These are phyloP conservation scores for Kregervanrija delftensis DNA, from an alignment of 805 yeast genomes.

Conservation along the genomic window DNA sequence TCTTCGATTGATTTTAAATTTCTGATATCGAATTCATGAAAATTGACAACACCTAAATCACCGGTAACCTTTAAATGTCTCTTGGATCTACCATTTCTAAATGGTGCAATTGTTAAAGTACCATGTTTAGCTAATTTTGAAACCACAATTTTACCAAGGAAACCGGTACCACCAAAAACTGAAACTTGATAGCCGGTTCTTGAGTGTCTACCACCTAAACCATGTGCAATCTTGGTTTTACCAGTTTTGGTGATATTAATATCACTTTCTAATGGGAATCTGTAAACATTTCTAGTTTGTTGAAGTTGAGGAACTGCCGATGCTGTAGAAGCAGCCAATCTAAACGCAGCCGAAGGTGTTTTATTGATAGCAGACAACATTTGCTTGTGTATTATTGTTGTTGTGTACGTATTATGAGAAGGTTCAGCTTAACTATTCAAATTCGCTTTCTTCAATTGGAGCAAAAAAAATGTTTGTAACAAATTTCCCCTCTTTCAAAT, in stretches of 20 bases:
- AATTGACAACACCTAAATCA: conserved; percentile 81
- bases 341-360: not conserved
- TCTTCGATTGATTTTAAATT: conserved; percentile 71
- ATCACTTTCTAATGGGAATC: conserved; percentile 45
- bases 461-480: no score
- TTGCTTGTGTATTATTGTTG: not conserved
- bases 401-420: no score
- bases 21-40: conserved; percentile 76
- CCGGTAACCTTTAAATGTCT: conserved; percentile 78
- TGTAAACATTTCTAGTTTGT: conserved; percentile 17
- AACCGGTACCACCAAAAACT: conserved; percentile 78
- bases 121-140: conserved; percentile 79
- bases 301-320: conserved; percentile 4
- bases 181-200: conserved; percentile 86
- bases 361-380: conserved; percentile 5
- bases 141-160: conserved; percentile 65
- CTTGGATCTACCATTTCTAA: conserved; percentile 69
- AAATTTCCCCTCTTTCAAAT: no score
- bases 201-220: conserved; percentile 77
- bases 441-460: no score
- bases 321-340: conserved; percentile 6
- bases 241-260: conserved; percentile 69
- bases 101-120: conserved; percentile 71
- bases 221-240: conserved; percentile 62
- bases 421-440: no score